These are phyloP conservation scores for Erythrobasidium hasegawianum DNA, from an alignment of 1,284 basidiomycete species.

Conservation along the genomic window DNA sequence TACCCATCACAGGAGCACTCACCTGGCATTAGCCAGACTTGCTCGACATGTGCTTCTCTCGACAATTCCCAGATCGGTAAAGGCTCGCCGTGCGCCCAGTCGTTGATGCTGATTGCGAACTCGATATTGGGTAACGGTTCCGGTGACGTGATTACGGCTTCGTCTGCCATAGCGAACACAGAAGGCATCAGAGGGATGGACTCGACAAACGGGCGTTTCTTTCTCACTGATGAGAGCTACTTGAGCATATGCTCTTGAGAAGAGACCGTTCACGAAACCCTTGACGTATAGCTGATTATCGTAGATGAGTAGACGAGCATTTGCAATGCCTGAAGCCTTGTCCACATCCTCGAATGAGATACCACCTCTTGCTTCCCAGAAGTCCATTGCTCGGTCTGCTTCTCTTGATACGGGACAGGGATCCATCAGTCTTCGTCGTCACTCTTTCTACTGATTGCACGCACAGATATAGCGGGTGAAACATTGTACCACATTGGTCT, in stretches of 20 bases:
- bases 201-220: too few species aligned
- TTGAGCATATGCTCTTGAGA: slow-evolving; percentile 1
- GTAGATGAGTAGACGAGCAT: slow-evolving; percentile 3
- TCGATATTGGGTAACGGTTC: slow-evolving; percentile 49
- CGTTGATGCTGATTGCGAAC: slow-evolving; percentile 45
- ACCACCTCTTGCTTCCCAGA: neutral
- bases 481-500: neutral
- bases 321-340: neutral
- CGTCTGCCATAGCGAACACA: slow-evolving; percentile 36
- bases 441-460: neutral
- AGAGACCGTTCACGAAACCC: slow-evolving; percentile 1
- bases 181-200: neutral
- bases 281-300: slow-evolving; percentile 1
- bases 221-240: neutral
- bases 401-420: too few species aligned
- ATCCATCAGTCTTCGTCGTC: too few species aligned
- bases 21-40: slow-evolving; percentile 48
- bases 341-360: neutral
- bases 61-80: slow-evolving; percentile 43
- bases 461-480: neutral
- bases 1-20: slow-evolving; percentile 1
- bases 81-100: neutral
- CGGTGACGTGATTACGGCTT: slow-evolving; percentile 43
- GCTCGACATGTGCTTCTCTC: slow-evolving; percentile 41
- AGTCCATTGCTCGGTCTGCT: neutral